Evolutionary conservation across 345 rosid genomes (phyloP).

Genomic region (Erysimum cheiranthoides): DNA sequence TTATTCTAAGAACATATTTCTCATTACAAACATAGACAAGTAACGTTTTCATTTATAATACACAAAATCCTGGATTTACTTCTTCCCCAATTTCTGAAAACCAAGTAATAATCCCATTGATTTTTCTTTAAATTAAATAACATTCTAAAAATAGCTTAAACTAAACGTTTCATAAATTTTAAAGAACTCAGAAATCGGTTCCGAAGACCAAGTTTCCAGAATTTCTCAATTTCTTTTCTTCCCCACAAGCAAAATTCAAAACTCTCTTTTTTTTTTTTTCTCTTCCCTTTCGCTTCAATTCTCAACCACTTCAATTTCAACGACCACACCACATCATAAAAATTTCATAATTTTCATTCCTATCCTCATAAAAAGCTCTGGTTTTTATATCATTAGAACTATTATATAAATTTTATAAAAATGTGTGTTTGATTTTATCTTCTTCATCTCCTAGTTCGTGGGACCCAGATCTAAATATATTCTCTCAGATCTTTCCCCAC

Average conservation of each 20-base stretch:
- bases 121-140: not conserved
- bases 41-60: not conserved
- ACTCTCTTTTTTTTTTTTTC: not conserved
- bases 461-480: conserved; percentile 47
- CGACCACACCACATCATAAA: conserved; percentile 7
- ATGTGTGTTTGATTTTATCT: conserved; percentile 38
- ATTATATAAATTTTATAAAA: not conserved
- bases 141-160: conserved; percentile 21
- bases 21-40: not conserved
- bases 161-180: not conserved
- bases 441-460: conserved; percentile 25
- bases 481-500: conserved; percentile 32
- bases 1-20: not conserved
- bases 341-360: conserved; percentile 19
- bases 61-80: not conserved
- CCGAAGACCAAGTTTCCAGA: conserved; percentile 38
- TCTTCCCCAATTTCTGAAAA: not conserved
- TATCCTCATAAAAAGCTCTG: conserved; percentile 22
- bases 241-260: not conserved
- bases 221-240: conserved; percentile 22
- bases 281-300: conserved; percentile 42
- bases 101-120: not conserved
- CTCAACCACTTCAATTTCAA: conserved; percentile 45
- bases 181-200: conserved; percentile 10
- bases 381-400: not conserved